Percentiles rank a stretch among this genome's conserved stretches.
These are phyloP conservation scores for Aspergillus quadricinctus DNA, from an alignment of 2,329 filamentous ascomycete species.

Conservation along the genomic window DNA sequence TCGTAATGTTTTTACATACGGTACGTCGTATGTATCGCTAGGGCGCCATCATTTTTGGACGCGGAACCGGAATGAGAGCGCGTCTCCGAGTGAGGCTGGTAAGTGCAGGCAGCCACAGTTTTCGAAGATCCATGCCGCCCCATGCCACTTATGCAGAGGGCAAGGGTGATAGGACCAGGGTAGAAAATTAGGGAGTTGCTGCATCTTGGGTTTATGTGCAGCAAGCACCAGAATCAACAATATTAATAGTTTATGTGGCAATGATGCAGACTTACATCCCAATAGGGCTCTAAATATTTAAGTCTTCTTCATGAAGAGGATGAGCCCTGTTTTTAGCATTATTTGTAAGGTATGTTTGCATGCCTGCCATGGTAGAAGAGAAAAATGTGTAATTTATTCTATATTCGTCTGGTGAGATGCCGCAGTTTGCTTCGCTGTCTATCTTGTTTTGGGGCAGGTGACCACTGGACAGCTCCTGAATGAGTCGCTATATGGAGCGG, in stretches of 20 bases:
- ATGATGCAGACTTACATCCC: conserved; percentile 12
- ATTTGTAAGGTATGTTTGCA: neutral
- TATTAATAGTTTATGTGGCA: conserved; percentile 5
- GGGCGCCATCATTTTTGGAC: conserved; percentile 3
- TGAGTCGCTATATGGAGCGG: neutral
- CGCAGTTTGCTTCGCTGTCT: neutral
- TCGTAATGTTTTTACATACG: neutral
- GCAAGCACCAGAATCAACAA: conserved; percentile 14
- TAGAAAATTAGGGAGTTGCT: neutral
- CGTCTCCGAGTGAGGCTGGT: conserved; percentile 24
- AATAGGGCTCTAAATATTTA: neutral
- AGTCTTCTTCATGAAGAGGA: neutral
- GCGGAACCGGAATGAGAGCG: conserved; percentile 19
- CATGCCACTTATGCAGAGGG: conserved; percentile 15
- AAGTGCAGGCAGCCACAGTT: conserved; percentile 18
- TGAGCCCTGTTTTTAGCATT: neutral
- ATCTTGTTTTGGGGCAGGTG: neutral
- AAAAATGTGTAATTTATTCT: neutral
- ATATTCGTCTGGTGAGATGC: neutral
- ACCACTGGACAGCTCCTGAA: neutral
- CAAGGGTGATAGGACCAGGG: neutral
- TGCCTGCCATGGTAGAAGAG: neutral
- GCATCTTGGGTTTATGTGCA: conserved; percentile 9
- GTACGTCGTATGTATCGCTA: neutral
- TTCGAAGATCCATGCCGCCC: conserved; percentile 2